Conservation (phyloP, 441 rosid species). For the Dalechampia spathulata region DNA sequence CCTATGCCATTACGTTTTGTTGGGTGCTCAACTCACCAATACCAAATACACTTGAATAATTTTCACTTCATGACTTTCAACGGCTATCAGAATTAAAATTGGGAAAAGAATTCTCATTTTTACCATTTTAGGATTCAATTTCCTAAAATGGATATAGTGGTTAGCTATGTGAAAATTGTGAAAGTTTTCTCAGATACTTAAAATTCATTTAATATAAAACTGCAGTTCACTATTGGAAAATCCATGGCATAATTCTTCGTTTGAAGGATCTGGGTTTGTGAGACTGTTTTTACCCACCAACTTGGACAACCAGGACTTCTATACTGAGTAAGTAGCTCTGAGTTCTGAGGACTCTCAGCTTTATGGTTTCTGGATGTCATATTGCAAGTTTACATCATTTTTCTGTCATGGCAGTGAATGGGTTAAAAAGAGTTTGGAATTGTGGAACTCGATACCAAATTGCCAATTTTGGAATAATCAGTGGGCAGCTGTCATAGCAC, state of each 20-base stretch:
- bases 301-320: slow-evolving; percentile 78
- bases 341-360: slow-evolving; percentile 19
- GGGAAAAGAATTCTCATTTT: neutral
- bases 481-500: slow-evolving; percentile 89
- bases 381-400: slow-evolving; percentile 14
- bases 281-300: slow-evolving; percentile 96
- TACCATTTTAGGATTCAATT: neutral
- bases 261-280: slow-evolving; percentile 97
- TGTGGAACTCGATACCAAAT: slow-evolving; percentile 96
- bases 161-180: neutral
- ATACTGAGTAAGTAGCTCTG: slow-evolving; percentile 59
- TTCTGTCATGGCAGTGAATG: slow-evolving; percentile 60
- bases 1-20: neutral
- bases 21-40: neutral
- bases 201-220: slow-evolving; percentile 5
- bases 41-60: neutral
- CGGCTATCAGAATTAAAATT: neutral
- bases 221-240: slow-evolving; percentile 86
- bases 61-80: neutral
- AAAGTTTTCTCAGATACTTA: neutral
- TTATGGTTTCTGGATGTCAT: slow-evolving; percentile 17
- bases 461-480: slow-evolving; percentile 99
- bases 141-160: neutral
- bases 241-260: slow-evolving; percentile 97
- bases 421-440: slow-evolving; percentile 57